Evolutionary conservation across 1,284 basidiomycete species (phyloP).

Genomic region (Microbotryum intermedium): DNA sequence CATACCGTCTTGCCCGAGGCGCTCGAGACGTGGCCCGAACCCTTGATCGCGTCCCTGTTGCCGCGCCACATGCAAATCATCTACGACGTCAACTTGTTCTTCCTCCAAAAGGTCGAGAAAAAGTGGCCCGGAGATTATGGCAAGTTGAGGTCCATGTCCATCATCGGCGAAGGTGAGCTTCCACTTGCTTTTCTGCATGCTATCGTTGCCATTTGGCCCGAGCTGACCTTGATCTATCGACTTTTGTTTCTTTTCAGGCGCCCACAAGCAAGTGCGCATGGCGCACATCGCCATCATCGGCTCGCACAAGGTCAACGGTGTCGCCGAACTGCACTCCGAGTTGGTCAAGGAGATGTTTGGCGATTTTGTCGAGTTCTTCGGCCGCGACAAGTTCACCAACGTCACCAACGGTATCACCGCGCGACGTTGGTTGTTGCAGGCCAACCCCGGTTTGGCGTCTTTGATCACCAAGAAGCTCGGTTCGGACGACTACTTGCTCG

Average conservation of each 20-base stretch:
- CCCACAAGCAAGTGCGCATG: slow-evolving; percentile 69
- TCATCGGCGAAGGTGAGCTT: slow-evolving; percentile 64
- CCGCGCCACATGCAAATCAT: slow-evolving; percentile 78
- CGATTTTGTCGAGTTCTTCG: slow-evolving; percentile 73
- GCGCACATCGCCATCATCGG: slow-evolving; percentile 65
- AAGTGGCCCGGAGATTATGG: slow-evolving; percentile 59
- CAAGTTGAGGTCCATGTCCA: slow-evolving; percentile 66
- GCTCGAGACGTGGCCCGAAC: slow-evolving; percentile 73
- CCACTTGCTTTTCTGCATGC: no score
- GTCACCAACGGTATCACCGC: slow-evolving; percentile 73
- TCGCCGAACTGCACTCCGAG: slow-evolving; percentile 66
- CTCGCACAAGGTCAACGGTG: slow-evolving; percentile 73
- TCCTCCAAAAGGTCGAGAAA: slow-evolving; percentile 63
- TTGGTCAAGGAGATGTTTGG: slow-evolving; percentile 58
- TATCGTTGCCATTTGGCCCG: no score
- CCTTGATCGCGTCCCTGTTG: slow-evolving; percentile 67
- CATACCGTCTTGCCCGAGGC: slow-evolving; percentile 52
- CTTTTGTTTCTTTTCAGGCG: slow-evolving; percentile 50
- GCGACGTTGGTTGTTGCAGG: slow-evolving; percentile 72
- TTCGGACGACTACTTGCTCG: slow-evolving; percentile 74
- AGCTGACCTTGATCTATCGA: no score
- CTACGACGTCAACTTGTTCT: slow-evolving; percentile 56
- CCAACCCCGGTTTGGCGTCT: slow-evolving; percentile 73
- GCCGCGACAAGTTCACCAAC: slow-evolving; percentile 47
- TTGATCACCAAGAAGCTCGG: slow-evolving; percentile 75